Conservation (phyloP, 2,329 filamentous ascomycete species). For the Zymoseptoria ardabiliae region DNA sequence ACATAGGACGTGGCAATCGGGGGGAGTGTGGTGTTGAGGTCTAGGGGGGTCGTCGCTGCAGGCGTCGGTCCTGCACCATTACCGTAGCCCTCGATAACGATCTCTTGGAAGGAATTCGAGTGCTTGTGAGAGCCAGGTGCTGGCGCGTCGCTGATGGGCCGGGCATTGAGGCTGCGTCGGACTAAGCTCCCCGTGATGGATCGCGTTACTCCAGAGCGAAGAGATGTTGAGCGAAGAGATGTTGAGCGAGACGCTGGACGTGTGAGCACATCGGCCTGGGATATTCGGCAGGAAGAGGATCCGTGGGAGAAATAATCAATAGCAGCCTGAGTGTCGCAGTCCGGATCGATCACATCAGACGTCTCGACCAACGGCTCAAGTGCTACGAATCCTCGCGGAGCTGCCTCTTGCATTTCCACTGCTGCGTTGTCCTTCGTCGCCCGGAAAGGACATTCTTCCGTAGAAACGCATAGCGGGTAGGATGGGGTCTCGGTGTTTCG, state of each 20-base stretch:
- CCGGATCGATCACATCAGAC: constrained; percentile 36
- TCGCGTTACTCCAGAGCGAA: constrained; percentile 30
- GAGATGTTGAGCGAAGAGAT: constrained; percentile 32
- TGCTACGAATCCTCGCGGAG: neutral
- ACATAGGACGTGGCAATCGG: neutral
- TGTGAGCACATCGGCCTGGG: constrained; percentile 13
- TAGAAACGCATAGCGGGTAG: constrained; percentile 52
- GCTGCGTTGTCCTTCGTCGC: constrained; percentile 8
- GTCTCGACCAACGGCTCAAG: constrained; percentile 14
- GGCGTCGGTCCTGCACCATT: constrained; percentile 25
- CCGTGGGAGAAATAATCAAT: constrained; percentile 28
- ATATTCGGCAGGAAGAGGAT: constrained; percentile 14
- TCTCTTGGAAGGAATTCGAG: constrained; percentile 30
- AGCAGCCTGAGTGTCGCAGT: constrained; percentile 39
- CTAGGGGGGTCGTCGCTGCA: neutral
- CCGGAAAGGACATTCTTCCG: constrained; percentile 36
- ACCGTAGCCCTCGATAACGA: constrained; percentile 33
- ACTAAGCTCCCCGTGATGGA: constrained; percentile 25
- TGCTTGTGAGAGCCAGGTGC: constrained; percentile 25
- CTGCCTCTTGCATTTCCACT: neutral
- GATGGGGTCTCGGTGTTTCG: constrained; percentile 47
- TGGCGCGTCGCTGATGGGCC: constrained; percentile 15
- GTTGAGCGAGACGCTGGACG: constrained; percentile 25
- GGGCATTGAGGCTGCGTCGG: constrained; percentile 12
- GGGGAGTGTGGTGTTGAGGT: neutral